Conservation (phyloP, 2,329 filamentous ascomycete species). For the Exophiala sp. region DNA sequence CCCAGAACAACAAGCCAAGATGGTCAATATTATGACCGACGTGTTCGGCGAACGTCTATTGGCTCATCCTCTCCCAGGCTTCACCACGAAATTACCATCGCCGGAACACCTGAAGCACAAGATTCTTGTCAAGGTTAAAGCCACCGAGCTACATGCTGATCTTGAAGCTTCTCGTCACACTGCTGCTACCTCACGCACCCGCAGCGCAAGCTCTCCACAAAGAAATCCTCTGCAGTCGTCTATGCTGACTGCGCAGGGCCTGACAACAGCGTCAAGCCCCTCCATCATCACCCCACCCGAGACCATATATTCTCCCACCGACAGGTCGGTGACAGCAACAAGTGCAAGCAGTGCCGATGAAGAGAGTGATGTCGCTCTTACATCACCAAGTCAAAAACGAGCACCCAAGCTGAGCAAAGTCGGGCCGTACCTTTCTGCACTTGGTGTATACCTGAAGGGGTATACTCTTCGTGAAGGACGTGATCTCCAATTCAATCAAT, state of each 20-base stretch:
- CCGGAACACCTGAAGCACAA: slow-evolving; percentile 80
- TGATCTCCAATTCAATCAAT: slow-evolving; percentile 72
- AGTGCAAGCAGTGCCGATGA: slow-evolving; percentile 63
- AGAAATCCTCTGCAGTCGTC: slow-evolving; percentile 1
- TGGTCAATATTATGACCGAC: slow-evolving; percentile 85
- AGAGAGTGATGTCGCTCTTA: slow-evolving; percentile 65
- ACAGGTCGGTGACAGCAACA: slow-evolving; percentile 51
- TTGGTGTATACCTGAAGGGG: slow-evolving; percentile 74
- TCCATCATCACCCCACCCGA: slow-evolving; percentile 51
- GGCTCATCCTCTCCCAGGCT: slow-evolving; percentile 67
- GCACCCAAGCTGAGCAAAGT: slow-evolving; percentile 75
- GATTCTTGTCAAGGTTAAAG: slow-evolving; percentile 93
- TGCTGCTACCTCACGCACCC: slow-evolving; percentile 42
- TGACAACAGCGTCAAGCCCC: slow-evolving; percentile 40
- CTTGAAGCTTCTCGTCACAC: slow-evolving; percentile 45
- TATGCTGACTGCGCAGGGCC: slow-evolving; percentile 49
- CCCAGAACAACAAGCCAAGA: slow-evolving; percentile 73
- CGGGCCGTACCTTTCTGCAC: slow-evolving; percentile 72
- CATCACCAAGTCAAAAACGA: slow-evolving; percentile 54
- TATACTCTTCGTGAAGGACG: slow-evolving; percentile 84
- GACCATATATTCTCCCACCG: slow-evolving; percentile 49
- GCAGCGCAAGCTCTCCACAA: slow-evolving; percentile 76
- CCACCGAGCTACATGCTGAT: slow-evolving; percentile 58
- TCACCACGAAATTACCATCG: slow-evolving; percentile 68
- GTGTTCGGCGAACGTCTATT: slow-evolving; percentile 79